Conservation (phyloP, 805 yeast genomes). For the Aciculoconidium aculeatum region DNA sequence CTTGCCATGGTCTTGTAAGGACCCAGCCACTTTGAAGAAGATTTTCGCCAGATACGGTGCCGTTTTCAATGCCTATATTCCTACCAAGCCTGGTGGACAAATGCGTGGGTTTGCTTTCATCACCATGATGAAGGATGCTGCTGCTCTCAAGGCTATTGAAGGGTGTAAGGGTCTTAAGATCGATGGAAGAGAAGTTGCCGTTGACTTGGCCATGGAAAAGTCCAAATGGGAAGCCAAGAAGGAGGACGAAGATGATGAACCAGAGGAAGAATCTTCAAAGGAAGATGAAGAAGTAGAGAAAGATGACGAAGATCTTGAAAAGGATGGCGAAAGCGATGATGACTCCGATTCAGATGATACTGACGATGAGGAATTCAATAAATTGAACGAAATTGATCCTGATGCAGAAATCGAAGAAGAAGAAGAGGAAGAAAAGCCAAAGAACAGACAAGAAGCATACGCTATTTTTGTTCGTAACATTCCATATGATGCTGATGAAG, state of each 20-base stretch:
- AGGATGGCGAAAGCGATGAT: constrained; percentile 29
- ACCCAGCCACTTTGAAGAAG: constrained; percentile 64
- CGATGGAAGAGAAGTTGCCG: constrained; percentile 87
- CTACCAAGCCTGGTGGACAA: constrained; percentile 79
- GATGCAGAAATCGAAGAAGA: constrained; percentile 25
- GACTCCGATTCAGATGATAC: constrained; percentile 32
- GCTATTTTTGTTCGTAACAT: constrained; percentile 87
- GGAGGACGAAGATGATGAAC: constrained; percentile 26
- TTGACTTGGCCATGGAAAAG: constrained; percentile 89
- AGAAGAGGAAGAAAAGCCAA: constrained; percentile 27
- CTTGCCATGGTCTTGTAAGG: constrained; percentile 92
- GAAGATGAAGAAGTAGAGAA: constrained; percentile 35
- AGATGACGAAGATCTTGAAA: constrained; percentile 32
- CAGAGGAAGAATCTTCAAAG: constrained; percentile 36
- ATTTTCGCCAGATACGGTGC: constrained; percentile 75
- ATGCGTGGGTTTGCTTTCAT: constrained; percentile 96
- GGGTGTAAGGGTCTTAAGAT: constrained; percentile 70
- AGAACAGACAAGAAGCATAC: constrained; percentile 60
- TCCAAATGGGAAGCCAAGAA: constrained; percentile 67
- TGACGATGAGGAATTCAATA: constrained; percentile 23
- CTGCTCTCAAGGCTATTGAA: constrained; percentile 79
- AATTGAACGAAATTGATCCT: constrained; percentile 27
- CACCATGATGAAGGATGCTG: constrained; percentile 71
- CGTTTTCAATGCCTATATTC: constrained; percentile 83
- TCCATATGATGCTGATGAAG: constrained; percentile 90